Percentiles rank a stretch among this genome's conserved stretches.
phyloP scores from a whole-genome alignment of 169 alveolate species.

The Cryptosporidium canis region DNA sequence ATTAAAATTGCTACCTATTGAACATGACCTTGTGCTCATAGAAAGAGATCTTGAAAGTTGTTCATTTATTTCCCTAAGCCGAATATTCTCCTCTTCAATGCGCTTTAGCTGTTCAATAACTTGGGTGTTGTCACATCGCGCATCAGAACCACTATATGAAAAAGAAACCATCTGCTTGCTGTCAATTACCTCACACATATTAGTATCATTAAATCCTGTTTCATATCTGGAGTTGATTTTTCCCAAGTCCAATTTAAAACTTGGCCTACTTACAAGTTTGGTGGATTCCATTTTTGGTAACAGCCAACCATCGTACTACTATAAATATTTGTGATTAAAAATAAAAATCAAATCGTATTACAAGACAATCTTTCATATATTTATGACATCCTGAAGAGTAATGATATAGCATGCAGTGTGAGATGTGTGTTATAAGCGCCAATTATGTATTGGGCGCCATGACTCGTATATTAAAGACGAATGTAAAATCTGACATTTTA shows the following conservation, averaged over 20 bases:
- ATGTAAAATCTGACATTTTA: slow-evolving; percentile 12
- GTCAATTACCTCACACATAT: not conserved
- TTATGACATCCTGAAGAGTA: not conserved
- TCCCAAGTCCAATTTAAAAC: slow-evolving; percentile 33
- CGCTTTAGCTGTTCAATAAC: slow-evolving; percentile 1
- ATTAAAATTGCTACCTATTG: not conserved
- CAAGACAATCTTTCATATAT: not conserved
- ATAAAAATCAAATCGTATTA: not conserved
- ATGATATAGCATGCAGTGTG: slow-evolving; percentile 57
- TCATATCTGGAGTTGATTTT: not conserved
- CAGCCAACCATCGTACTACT: not conserved
- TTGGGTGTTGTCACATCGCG: not conserved
- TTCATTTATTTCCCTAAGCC: slow-evolving; percentile 52
- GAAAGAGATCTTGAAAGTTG: slow-evolving; percentile 63
- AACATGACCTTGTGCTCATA: slow-evolving; percentile 35
- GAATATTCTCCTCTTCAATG: slow-evolving; percentile 64
- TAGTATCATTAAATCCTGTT: not conserved
- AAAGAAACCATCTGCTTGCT: not conserved
- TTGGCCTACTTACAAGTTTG: slow-evolving; percentile 35
- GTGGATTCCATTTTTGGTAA: slow-evolving; percentile 22
- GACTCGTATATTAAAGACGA: slow-evolving; percentile 7
- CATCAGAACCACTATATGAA: not conserved
- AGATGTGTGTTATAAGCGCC: slow-evolving; percentile 68
- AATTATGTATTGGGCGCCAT: slow-evolving; percentile 1
- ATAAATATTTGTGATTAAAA: not conserved